phyloP scores from a whole-genome alignment of 108 stramenopile genomes.

The Heterococcus sp. region DNA sequence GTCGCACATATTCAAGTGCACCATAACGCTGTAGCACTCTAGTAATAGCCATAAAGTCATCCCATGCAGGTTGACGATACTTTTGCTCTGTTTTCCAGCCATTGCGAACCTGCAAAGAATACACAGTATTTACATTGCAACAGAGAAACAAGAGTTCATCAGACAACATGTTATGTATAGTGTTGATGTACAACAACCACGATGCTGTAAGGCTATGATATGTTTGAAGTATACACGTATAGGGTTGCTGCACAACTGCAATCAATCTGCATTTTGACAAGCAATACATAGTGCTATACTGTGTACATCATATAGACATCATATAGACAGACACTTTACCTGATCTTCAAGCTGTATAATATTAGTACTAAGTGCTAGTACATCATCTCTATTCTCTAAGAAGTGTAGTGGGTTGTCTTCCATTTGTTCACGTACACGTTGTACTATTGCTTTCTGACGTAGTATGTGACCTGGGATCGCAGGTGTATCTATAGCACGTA shows the following conservation, averaged over 20 bases:
- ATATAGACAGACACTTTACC: too few relatives aligned
- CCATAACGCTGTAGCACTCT: constrained; percentile 24
- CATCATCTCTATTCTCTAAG: constrained; percentile 4
- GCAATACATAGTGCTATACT: too few relatives aligned
- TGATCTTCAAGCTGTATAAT: constrained; percentile 22
- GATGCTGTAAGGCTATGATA: too few relatives aligned
- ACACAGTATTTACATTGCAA: not conserved
- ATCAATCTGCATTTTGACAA: too few relatives aligned
- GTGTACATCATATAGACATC: too few relatives aligned
- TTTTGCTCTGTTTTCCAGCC: constrained; percentile 35
- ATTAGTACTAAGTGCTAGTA: constrained; percentile 7
- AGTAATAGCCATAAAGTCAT: constrained; percentile 15
- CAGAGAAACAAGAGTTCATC: not conserved
- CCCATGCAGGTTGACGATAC: constrained; percentile 34
- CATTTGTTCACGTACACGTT: constrained; percentile 28
- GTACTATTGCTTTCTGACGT: constrained; percentile 23
- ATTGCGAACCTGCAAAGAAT: constrained; percentile 15
- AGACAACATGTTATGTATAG: too few relatives aligned
- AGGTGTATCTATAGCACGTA: not conserved
- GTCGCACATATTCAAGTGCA: too few relatives aligned
- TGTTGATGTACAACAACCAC: too few relatives aligned
- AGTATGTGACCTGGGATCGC: constrained; percentile 22
- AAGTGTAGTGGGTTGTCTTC: constrained; percentile 7
- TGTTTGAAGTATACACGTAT: too few relatives aligned
- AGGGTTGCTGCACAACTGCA: too few relatives aligned